These are phyloP conservation scores for Phytophthora palmivora DNA, from an alignment of 352 stramenopile genomes.

Conservation along the genomic window DNA sequence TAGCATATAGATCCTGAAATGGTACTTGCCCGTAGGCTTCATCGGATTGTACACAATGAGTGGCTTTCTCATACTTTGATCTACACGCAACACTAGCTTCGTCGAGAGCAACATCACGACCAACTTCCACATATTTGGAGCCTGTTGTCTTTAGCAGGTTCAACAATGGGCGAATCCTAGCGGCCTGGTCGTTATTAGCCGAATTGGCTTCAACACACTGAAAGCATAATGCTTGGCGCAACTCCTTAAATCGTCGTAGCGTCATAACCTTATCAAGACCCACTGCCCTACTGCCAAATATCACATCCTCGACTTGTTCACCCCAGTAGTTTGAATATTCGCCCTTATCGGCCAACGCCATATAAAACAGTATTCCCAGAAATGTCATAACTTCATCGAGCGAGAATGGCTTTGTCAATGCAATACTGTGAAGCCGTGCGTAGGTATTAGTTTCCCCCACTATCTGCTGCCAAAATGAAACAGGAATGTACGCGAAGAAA, in stretches of 20 bases:
- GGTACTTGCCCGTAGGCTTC: too few species aligned
- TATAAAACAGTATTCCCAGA: too few species aligned
- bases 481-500: too few species aligned
- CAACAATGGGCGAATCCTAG: constrained; percentile 2
- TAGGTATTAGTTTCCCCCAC: constrained; percentile 26
- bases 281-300: constrained; percentile 2
- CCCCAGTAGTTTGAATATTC: constrained; percentile 43
- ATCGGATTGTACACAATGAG: too few species aligned
- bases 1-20: background rate
- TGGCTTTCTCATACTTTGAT: too few species aligned
- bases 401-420: constrained; percentile 7
- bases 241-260: constrained; percentile 24
- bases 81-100: too few species aligned
- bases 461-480: constrained; percentile 38
- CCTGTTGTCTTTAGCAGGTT: too few species aligned
- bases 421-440: constrained; percentile 8
- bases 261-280: constrained; percentile 30
- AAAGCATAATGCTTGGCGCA: constrained; percentile 34
- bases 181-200: background rate
- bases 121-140: too few species aligned
- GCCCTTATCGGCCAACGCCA: constrained; percentile 33
- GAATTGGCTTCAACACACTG: background rate
- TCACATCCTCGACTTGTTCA: constrained; percentile 22
- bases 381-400: too few species aligned
- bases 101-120: too few species aligned